Evolutionary conservation across 495 filamentous ascomycete species (phyloP).

Genomic region (Podospora appendiculata): DNA sequence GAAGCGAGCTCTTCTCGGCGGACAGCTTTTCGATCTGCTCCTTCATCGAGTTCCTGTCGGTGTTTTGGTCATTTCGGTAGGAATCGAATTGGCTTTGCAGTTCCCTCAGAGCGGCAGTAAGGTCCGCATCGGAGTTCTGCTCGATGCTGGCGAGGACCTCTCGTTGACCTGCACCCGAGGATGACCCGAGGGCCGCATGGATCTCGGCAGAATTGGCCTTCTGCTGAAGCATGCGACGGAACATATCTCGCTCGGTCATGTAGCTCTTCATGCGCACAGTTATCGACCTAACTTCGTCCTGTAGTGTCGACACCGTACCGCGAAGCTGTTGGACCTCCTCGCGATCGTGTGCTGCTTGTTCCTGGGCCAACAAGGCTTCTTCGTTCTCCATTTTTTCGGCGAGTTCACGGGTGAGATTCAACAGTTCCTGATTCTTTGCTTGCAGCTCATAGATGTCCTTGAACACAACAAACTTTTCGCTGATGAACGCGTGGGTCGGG

Average conservation of each 20-base stretch:
- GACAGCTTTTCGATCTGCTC: slow-evolving; percentile 80
- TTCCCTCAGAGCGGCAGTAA: slow-evolving; percentile 57
- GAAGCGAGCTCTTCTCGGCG: slow-evolving; percentile 68
- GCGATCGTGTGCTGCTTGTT: slow-evolving; percentile 60
- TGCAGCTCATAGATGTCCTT: slow-evolving; percentile 78
- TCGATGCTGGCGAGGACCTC: slow-evolving; percentile 46
- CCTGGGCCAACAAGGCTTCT: slow-evolving; percentile 65
- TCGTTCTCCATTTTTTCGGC: slow-evolving; percentile 86
- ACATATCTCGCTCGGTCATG: slow-evolving; percentile 92
- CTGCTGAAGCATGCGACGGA: slow-evolving; percentile 84
- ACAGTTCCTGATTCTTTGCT: slow-evolving; percentile 75
- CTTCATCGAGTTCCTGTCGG: slow-evolving; percentile 71
- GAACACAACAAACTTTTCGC: slow-evolving; percentile 72
- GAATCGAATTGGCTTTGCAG: slow-evolving; percentile 85
- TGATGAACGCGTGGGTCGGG: slow-evolving; percentile 81
- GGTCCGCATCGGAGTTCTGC: slow-evolving; percentile 37
- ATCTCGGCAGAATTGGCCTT: slow-evolving; percentile 51
- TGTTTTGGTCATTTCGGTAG: slow-evolving; percentile 75
- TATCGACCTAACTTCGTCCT: slow-evolving; percentile 68
- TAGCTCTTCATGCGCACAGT: slow-evolving; percentile 81
- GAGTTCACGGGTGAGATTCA: slow-evolving; percentile 72
- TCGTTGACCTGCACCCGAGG: slow-evolving; percentile 39
- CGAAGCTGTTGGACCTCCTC: slow-evolving; percentile 65
- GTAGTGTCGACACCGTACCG: slow-evolving; percentile 51
- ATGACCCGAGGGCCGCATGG: slow-evolving; percentile 57